Percentiles rank a stretch among this genome's conserved stretches.
phyloP scores from a whole-genome alignment of 2,329 filamentous ascomycete species.

The Botryotinia convoluta region DNA sequence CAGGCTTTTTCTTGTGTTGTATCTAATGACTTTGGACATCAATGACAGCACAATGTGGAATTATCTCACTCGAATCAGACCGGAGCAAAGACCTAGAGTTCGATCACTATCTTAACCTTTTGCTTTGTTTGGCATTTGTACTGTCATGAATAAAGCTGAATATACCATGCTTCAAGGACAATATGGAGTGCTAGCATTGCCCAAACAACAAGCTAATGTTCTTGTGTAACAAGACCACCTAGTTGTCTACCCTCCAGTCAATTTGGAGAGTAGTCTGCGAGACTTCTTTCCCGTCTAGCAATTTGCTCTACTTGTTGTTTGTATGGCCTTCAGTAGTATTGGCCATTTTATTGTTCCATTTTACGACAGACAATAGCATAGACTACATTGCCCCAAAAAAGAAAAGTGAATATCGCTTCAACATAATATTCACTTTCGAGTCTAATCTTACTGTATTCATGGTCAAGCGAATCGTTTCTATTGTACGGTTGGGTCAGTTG shows the following conservation, averaged over 20 bases:
- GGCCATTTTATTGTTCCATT: background rate
- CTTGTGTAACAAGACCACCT: background rate
- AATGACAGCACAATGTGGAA: background rate
- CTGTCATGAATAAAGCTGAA: background rate
- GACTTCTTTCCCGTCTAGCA: background rate
- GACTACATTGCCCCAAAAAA: background rate
- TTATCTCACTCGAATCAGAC: background rate
- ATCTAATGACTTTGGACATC: background rate
- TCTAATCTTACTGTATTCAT: background rate
- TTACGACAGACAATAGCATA: background rate
- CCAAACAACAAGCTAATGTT: fast-evolving
- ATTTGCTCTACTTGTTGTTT: background rate
- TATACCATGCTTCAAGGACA: background rate
- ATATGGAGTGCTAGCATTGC: background rate
- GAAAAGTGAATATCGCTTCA: background rate
- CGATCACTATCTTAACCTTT: background rate
- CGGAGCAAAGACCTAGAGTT: background rate
- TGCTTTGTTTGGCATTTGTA: background rate
- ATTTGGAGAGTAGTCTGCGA: background rate
- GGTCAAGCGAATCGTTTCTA: background rate
- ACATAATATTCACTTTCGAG: background rate
- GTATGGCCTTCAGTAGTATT: background rate
- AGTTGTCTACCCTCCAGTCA: background rate
- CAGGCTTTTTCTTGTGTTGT: too few species aligned
- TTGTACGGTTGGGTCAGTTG: background rate